Evolutionary conservation across 2,329 filamentous ascomycete species (phyloP), one percentile per base, ranked within the genome.

Genomic region (Pleoardoris graminearum): DNA sequence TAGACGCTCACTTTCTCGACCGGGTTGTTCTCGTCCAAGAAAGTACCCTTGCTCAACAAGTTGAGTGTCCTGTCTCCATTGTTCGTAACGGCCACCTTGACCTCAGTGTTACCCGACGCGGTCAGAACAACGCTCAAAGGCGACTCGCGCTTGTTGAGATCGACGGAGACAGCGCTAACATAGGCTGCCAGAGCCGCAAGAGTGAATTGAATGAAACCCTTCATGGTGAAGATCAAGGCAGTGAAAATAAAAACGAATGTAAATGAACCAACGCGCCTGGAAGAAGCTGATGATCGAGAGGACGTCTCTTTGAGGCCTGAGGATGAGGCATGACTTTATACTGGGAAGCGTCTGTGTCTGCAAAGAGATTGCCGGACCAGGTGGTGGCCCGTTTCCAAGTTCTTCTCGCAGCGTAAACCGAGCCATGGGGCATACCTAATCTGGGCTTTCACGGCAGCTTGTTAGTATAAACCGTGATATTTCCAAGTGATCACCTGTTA

Each of bases 61-160:
- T 82, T 81, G 56, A 84, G 65, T 51, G 74, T 73, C 41, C 70
- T 72, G 39, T 73, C 72, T 39, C 80, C 81, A 27, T 73, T 80
- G 75, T 84, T 84, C 58, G 78, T 82, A 53, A 84, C 73, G 39
- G 73, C 70, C 25, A 80, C 79, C 71, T 81, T 82, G 58, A 84
- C 75, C 48, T 73, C 75, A n/a, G 80, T 77, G 71, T 83, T 83
- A 52, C 77, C 78, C 19, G 76, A 55, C 14, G 38, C n/a, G 11
- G 43, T 41, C 11, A 82, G 73, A 60, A 76, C 70, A 53, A 63
- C 58, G 42, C 58, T 59, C 49, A 68, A 53, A 23, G 61, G 57
- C 41, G 73, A 63, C 63, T 74, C 63, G 62, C 77, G 65, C 63
- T 68, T 69, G 58, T 61, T 54, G 51, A 65, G 53, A 57, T 67